These are phyloP conservation scores for Juglanconis oblonga DNA, from an alignment of 2,329 filamentous ascomycete species.

Conservation along the genomic window DNA sequence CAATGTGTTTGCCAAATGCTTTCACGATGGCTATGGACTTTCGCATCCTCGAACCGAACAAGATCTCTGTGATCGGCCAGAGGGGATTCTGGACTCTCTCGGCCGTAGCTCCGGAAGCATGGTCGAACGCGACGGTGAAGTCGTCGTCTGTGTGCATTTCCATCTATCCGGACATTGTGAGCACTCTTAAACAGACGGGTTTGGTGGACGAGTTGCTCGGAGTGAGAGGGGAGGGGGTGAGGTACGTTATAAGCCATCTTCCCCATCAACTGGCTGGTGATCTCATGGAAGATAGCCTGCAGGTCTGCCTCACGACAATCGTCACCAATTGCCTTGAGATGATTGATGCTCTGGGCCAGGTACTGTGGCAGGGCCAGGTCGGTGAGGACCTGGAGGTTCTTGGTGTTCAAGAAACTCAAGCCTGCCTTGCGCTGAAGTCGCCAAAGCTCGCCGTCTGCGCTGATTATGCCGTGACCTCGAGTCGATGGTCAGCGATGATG, in stretches of 20 bases:
- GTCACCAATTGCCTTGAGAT: slow-evolving; percentile 32
- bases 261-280: slow-evolving; percentile 66
- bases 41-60: slow-evolving; percentile 48
- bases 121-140: slow-evolving; percentile 60
- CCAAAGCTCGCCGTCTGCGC: slow-evolving; percentile 63
- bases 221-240: neutral
- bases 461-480: slow-evolving; percentile 61
- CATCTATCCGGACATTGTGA: slow-evolving; percentile 42
- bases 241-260: slow-evolving; percentile 61
- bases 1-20: slow-evolving; percentile 55
- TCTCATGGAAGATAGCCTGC: slow-evolving; percentile 59
- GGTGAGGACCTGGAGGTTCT: slow-evolving; percentile 56
- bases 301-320: slow-evolving; percentile 44
- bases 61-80: slow-evolving; percentile 56
- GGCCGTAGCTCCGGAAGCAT: slow-evolving; percentile 58
- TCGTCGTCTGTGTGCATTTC: slow-evolving; percentile 61
- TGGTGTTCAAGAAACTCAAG: slow-evolving; percentile 53
- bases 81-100: slow-evolving; percentile 65
- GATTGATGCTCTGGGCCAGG: slow-evolving; percentile 39
- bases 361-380: slow-evolving; percentile 55
- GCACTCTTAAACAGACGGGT: no score
- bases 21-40: slow-evolving; percentile 48
- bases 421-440: slow-evolving; percentile 61
- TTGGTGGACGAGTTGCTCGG: neutral
- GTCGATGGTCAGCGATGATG: neutral